Evolutionary conservation across 2,329 filamentous ascomycete genomes (phyloP).

Genomic region (Exophiala viscosa): DNA sequence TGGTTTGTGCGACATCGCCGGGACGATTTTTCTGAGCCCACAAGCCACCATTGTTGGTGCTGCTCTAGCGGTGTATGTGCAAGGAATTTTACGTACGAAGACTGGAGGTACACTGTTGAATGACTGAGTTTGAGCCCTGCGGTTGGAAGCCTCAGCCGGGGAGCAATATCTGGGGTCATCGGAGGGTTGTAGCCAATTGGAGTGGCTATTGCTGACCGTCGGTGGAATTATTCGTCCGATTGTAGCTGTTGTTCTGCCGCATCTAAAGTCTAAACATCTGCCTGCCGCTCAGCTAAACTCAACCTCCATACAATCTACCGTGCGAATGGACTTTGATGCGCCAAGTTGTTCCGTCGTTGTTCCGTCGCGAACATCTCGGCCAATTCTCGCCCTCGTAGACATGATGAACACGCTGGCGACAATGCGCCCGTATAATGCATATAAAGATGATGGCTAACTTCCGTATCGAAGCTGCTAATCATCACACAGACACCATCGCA

Average conservation of each 20-base stretch:
- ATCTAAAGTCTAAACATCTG: too few species aligned
- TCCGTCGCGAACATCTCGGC: too few species aligned
- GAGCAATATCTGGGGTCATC: background rate
- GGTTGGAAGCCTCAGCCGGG: background rate
- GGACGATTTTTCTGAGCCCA: background rate
- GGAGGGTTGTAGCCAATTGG: background rate
- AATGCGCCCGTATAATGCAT: background rate
- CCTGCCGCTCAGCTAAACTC: too few species aligned
- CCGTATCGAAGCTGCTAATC: background rate
- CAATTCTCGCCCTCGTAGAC: background rate
- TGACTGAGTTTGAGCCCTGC: background rate
- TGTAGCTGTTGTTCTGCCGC: too few species aligned
- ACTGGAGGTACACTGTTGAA: background rate
- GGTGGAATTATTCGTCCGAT: background rate
- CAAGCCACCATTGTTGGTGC: background rate
- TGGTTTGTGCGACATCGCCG: slow-evolving; percentile 17
- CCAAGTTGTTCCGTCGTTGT: background rate
- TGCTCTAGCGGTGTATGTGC: background rate
- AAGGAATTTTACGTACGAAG: background rate
- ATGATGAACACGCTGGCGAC: background rate
- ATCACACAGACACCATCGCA: background rate
- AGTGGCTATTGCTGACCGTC: background rate
- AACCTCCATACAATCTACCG: too few species aligned
- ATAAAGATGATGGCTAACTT: background rate
- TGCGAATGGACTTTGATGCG: too few species aligned